Evolutionary conservation across 2,329 filamentous ascomycete genomes (phyloP), one percentile per base, ranked within the genome.

Genomic region (Ophiostoma perfectum): DNA sequence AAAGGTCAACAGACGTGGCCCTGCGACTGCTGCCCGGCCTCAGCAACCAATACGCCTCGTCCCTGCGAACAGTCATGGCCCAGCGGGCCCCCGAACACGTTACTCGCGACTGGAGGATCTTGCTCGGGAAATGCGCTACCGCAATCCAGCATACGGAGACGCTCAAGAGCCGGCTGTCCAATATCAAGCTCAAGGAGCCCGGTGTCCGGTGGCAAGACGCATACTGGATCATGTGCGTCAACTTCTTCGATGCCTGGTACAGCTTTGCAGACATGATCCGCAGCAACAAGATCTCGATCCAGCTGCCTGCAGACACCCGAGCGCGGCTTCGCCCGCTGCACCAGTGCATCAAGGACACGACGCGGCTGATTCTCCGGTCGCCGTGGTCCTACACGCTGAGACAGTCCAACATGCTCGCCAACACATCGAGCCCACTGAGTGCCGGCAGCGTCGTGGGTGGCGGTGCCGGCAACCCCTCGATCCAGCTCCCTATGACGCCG

Each of bases 181-280:
- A 85, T 64, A 91, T 97, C 80, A 93, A 93, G 76, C 81, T 96
- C 11, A 95, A 94, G 76, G 93, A 97, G 73, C 90, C 91, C 7
- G 88, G 87, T 11, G 85, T 91, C 66, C 84, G 92, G 67, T 87
- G 83, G 1, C 86, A 89, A 73, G 76, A 81, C 2, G 78, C 80
- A 16, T 89, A 88, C 76, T 89, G 87, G 85, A 81, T 86, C 72
- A 81, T 93, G 67, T 95, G 91, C 80, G 92, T 90, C 78, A 84
- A 83, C 73, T 92, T 92, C 72, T 84, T 91, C 71, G 84, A 84
- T 73, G 83, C 89, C 7, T 93, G 90, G 86, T 83, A 84, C 67
- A 85, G 89, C 71, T 83, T 92, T 67, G 88, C 86, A 4, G 80
- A 78, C 47, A 84, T 84, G 74, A 82, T 90, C 72, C 88, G 86